Conservation (phyloP, 345 rosid species). For the Cardiospermum halicacabum region DNA sequence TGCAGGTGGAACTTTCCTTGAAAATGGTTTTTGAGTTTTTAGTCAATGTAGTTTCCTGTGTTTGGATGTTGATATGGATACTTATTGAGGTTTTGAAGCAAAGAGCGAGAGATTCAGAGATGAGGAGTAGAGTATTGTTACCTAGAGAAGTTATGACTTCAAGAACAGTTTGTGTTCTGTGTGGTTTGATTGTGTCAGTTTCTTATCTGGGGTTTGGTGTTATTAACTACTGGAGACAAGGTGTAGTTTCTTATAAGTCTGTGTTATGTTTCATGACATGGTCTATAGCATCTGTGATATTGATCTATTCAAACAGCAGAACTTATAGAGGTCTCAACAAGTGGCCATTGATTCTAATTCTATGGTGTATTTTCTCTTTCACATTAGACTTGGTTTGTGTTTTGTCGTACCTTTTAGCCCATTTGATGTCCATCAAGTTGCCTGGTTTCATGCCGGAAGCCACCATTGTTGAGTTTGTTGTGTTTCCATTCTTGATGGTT, state of each 20-base stretch:
- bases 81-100: slow-evolving; percentile 15
- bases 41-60: slow-evolving; percentile 25
- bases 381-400: slow-evolving; percentile 23
- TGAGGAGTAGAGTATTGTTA: neutral
- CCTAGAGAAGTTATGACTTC: neutral
- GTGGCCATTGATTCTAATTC: slow-evolving; percentile 45
- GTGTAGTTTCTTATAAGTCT: slow-evolving; percentile 13
- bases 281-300: slow-evolving; percentile 32
- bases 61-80: slow-evolving; percentile 25
- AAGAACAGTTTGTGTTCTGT: slow-evolving; percentile 13
- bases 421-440: slow-evolving; percentile 15
- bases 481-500: slow-evolving; percentile 31
- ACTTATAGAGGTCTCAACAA: slow-evolving; percentile 11
- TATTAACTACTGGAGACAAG: slow-evolving; percentile 23
- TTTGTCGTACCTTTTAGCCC: slow-evolving; percentile 19
- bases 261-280: slow-evolving; percentile 29
- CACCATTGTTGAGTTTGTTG: slow-evolving; percentile 30
- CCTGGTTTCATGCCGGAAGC: slow-evolving; percentile 27
- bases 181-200: slow-evolving; percentile 24
- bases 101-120: slow-evolving; percentile 11
- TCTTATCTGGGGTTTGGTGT: slow-evolving; percentile 33
- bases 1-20: too few relatives aligned
- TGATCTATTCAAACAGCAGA: slow-evolving; percentile 22
- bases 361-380: slow-evolving; percentile 50
- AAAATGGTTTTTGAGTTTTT: slow-evolving; percentile 20